These are phyloP conservation scores for Chaetomiaceae sp. DNA, from an alignment of 2,329 filamentous ascomycete genomes.

Conservation along the genomic window DNA sequence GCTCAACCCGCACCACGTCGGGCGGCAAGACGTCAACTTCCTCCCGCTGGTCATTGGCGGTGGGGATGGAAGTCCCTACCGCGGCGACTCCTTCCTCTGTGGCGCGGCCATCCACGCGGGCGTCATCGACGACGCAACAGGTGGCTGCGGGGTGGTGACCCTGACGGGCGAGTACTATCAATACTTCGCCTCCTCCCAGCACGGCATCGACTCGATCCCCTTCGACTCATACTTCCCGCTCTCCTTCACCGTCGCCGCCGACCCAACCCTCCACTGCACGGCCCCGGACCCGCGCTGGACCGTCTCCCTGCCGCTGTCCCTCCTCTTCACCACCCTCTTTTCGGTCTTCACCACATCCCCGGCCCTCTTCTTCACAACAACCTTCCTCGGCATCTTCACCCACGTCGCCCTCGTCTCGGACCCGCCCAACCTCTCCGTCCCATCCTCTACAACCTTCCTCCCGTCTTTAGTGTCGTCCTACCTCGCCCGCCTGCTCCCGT, in stretches of 20 bases:
- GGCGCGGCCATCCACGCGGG: slow-evolving; percentile 72
- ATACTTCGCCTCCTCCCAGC: slow-evolving; percentile 33
- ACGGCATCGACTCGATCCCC: slow-evolving; percentile 58
- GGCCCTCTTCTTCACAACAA: slow-evolving; percentile 73
- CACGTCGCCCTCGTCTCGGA: slow-evolving; percentile 88
- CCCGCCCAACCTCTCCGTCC: slow-evolving; percentile 64
- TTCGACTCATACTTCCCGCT: slow-evolving; percentile 70
- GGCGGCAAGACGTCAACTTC: slow-evolving; percentile 44
- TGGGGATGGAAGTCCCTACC: slow-evolving; percentile 41
- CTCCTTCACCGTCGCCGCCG: slow-evolving; percentile 59
- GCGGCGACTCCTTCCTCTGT: slow-evolving; percentile 74
- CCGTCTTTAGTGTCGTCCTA: slow-evolving; percentile 50
- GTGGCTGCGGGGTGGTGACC: slow-evolving; percentile 68
- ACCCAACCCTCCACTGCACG: slow-evolving; percentile 40
- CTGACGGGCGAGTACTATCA: slow-evolving; percentile 58
- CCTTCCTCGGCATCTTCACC: slow-evolving; percentile 75
- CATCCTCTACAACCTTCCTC: slow-evolving; percentile 53
- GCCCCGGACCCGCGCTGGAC: slow-evolving; percentile 37
- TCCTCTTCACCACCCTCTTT: slow-evolving; percentile 69
- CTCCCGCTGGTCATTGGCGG: slow-evolving; percentile 43
- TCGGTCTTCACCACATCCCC: slow-evolving; percentile 77
- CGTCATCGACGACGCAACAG: slow-evolving; percentile 58
- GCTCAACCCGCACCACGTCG: slow-evolving; percentile 53
- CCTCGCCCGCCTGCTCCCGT: slow-evolving; percentile 59
- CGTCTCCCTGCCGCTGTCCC: slow-evolving; percentile 68